These are phyloP conservation scores for Lepraria neglecta DNA, from an alignment of 495 filamentous ascomycete genomes.

Conservation along the genomic window DNA sequence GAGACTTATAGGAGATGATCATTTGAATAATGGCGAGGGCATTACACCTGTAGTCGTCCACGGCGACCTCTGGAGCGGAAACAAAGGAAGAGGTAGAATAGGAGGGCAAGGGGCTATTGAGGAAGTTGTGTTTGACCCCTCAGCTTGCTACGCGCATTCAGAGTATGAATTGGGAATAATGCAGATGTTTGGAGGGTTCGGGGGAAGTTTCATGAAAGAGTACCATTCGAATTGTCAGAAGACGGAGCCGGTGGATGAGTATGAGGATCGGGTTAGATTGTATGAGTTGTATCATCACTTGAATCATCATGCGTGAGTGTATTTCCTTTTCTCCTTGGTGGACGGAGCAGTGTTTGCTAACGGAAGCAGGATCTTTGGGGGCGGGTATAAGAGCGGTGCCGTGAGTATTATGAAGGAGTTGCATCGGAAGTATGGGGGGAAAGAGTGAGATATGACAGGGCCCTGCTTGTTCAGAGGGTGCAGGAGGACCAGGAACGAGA, in stretches of 20 bases:
- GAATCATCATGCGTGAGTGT: constrained; percentile 63
- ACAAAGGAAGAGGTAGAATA: constrained; percentile 62
- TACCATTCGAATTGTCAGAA: constrained; percentile 70
- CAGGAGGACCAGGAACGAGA: not conserved
- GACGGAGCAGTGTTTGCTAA: not conserved
- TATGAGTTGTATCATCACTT: constrained; percentile 92
- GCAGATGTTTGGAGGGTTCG: constrained; percentile 94
- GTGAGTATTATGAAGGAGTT: constrained; percentile 69
- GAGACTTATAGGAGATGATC: constrained; percentile 57
- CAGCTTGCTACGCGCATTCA: constrained; percentile 70
- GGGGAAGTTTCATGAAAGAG: constrained; percentile 63
- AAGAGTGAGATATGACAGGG: constrained; percentile 17
- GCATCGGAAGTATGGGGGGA: constrained; percentile 57
- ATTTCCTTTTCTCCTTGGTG: no score
- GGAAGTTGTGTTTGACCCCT: constrained; percentile 81
- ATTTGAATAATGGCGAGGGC: constrained; percentile 53
- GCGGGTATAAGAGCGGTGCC: constrained; percentile 65
- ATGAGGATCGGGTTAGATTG: constrained; percentile 68
- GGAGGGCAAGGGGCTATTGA: constrained; percentile 49
- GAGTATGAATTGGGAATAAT: constrained; percentile 93
- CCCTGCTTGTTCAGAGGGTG: not conserved
- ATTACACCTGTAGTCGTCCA: constrained; percentile 74
- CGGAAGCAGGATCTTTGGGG: constrained; percentile 57
- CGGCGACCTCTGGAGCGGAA: constrained; percentile 89
- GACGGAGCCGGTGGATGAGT: constrained; percentile 76